Conservation (phyloP, 2,329 filamentous ascomycete genomes). For the Nemania sp. region DNA sequence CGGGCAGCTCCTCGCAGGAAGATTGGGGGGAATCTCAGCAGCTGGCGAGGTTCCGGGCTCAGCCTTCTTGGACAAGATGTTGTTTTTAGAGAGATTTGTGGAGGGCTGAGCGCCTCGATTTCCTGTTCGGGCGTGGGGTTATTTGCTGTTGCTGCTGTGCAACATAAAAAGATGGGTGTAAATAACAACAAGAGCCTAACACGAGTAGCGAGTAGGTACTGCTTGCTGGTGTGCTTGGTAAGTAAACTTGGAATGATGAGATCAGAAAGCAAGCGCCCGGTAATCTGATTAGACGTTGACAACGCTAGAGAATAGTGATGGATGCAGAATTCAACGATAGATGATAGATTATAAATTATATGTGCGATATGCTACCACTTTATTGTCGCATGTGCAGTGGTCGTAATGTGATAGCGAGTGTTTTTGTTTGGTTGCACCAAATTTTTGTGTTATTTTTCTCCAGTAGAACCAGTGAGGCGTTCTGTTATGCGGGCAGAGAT, state of each 20-base stretch:
- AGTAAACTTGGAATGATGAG: background rate
- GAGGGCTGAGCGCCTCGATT: slow-evolving; percentile 29
- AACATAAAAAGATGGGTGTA: slow-evolving; percentile 19
- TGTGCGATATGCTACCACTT: background rate
- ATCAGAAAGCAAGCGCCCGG: slow-evolving; percentile 14
- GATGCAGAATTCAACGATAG: background rate
- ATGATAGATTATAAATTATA: background rate
- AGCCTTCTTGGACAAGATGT: slow-evolving; percentile 8
- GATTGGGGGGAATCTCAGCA: slow-evolving; percentile 15
- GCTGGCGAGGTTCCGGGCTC: slow-evolving; percentile 14
- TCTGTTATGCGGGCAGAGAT: slow-evolving; percentile 20
- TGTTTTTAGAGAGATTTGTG: slow-evolving; percentile 36
- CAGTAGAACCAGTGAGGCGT: slow-evolving; percentile 8
- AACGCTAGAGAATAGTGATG: background rate
- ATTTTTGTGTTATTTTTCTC: slow-evolving; percentile 22
- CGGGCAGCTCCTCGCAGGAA: slow-evolving; percentile 3
- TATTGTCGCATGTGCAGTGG: background rate
- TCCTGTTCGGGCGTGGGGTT: slow-evolving; percentile 33
- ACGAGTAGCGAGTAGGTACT: background rate
- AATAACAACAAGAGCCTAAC: slow-evolving; percentile 22
- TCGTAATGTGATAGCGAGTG: background rate
- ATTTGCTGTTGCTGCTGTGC: background rate
- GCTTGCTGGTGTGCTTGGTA: slow-evolving; percentile 10
- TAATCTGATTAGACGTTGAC: slow-evolving; percentile 3
- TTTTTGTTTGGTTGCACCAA: slow-evolving; percentile 24